A percentile compares a stretch with the other conserved stretches of the same genome.
These are phyloP conservation scores for Xerocomus amazonicus DNA, from an alignment of 1,284 basidiomycete species.

Conservation along the genomic window DNA sequence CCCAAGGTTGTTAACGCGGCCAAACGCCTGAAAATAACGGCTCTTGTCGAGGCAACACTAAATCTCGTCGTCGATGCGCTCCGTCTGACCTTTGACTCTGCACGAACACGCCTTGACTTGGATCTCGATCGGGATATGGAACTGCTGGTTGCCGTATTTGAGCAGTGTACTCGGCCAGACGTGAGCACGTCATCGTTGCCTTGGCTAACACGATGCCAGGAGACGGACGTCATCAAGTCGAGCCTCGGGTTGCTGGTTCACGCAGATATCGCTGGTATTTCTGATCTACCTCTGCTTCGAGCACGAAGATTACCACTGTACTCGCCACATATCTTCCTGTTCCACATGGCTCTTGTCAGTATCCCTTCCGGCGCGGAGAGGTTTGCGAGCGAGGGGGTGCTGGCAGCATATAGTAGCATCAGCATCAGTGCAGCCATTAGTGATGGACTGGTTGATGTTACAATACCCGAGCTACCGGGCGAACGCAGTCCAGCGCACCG, in stretches of 20 bases:
- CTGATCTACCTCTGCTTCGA: constrained; percentile 58
- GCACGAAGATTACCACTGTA: constrained; percentile 64
- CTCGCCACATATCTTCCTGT: constrained; percentile 71
- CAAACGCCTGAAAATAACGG: constrained; percentile 54
- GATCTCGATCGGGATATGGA: constrained; percentile 79
- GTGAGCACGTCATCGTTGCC: constrained; percentile 59
- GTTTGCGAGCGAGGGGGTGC: constrained; percentile 79
- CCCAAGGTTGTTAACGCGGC: constrained; percentile 55
- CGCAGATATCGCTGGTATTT: constrained; percentile 66
- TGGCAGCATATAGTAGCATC: constrained; percentile 83
- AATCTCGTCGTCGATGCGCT: constrained; percentile 68
- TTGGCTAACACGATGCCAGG: constrained; percentile 82
- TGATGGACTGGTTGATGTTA: constrained; percentile 67
- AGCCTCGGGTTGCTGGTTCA: constrained; percentile 75
- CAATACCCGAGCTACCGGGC: constrained; percentile 64
- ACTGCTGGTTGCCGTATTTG: constrained; percentile 76
- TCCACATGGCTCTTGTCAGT: constrained; percentile 85
- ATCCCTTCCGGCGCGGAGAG: constrained; percentile 77
- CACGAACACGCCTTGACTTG: constrained; percentile 51
- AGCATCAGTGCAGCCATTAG: constrained; percentile 73
- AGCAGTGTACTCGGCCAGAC: constrained; percentile 69
- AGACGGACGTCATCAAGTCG: constrained; percentile 74
- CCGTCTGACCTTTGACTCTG: constrained; percentile 64
- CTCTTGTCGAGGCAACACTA: constrained; percentile 61
- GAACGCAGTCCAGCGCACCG: constrained; percentile 76